Base-by-base conservation (phyloP, 495 filamentous ascomycete genomes). In the Talaromyces ruber region DNA sequence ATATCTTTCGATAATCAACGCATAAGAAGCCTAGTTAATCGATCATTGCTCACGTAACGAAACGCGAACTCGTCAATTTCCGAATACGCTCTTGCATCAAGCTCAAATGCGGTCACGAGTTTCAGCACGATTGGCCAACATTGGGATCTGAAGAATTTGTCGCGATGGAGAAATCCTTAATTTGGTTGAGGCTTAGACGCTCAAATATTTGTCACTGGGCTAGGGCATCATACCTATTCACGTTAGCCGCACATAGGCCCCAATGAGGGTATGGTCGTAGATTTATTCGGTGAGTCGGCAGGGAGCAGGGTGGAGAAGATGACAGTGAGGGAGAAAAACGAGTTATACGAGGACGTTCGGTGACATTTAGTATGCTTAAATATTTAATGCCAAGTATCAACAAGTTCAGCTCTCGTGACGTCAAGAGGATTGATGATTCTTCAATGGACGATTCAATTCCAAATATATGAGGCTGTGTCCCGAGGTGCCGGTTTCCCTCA, bases 11-110 rank as follows among this genome's bases (percentile, higher is more conserved):
- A 39, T 39, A 14, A n/a, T 39, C 4, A 39, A 39, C 34, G 16
- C 14, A 39, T 39, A 2, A 39, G 34, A 2, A 4, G 12, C 14
- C 34, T 16, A n/a, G n/a, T n/a, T n/a, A 39, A 39, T 16, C 34
- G 34, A 39, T 37, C 7, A 39, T 39, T 37, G 32, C 39, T 47
- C 43, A 47, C 43, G 43, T 47, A 47, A 47, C 0, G n/a, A 9
- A 21, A 47, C 55, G 58, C 58, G 58, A 47, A 59, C 50, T 59
- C 58, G 58, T n/a, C 18, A 37, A 25, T 24, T 59, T 7, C 32
- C 58, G 58, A 50, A 45, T 59, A 59, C 37, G 58, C 58, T 47
- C 37, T 43, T 59, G 34, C 58, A 59, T 59, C 5, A 43, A 29
- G 3, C 28, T 22, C 12, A 14, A 25, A 14, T 26, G 4, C 22